Evolutionary conservation across 2,329 filamentous ascomycete species (phyloP), one percentile per base, ranked within the genome.

Genomic region (Clonostachys byssicola): DNA sequence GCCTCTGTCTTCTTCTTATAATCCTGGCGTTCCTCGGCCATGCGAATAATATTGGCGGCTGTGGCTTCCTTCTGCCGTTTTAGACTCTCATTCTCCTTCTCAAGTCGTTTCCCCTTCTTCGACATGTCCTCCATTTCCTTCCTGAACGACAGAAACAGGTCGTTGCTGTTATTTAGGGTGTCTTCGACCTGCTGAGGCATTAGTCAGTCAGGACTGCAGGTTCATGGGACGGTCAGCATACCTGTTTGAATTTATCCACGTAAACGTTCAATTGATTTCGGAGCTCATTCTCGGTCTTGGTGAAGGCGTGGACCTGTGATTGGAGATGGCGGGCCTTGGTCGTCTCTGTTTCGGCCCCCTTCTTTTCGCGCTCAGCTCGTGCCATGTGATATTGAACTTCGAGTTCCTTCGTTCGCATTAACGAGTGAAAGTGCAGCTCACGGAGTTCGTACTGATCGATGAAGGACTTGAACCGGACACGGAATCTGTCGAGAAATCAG

Each of bases 41-140:
- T 96, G 61, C 94, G 89, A 49, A 96, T 82, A 61, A 99, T 96
- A 66, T 96, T 97, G 55, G 89, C 86, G 60, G 94, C 94, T 23
- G 92, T 95, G 43, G 89, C 84, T 58, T 96, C 92, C 65, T 96
- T 92, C 67, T 96, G 96, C 47, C 92, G 83, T 55, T 90, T 95
- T 45, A 96, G 79, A 16, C 82, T 86, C 57, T 94, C 86, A 60
- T 99, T 97, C 62, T 99, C 94, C 70, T 96, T 96, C 66, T 99
- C 94, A 46, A 99, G 75, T 23, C 91, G 86, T 69, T 96, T 96
- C 6, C 92, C 96, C 73, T 97, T 97, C 73, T 96, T 96, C 1
- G 92, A 96, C 92, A 97, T 97, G 62, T 97, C 94, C 70, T 97
- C 94, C 92, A 97, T 97, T 70, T 97, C 94, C 72, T 96, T 96